These are phyloP conservation scores for Adansonia madagascariensis DNA, from an alignment of 441 rosid genomes.

Conservation along the genomic window DNA sequence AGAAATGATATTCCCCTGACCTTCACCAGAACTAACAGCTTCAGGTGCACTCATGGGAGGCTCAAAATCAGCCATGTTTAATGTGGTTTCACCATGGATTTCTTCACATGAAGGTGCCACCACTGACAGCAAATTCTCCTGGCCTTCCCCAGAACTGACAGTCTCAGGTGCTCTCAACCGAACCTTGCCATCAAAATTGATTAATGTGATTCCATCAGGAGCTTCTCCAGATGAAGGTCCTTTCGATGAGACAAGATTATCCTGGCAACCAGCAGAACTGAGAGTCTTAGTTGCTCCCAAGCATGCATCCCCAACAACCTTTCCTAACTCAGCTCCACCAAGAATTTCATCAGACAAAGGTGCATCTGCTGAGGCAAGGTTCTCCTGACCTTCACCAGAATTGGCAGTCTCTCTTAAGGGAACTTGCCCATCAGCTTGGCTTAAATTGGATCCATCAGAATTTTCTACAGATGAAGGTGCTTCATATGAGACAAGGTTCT, in stretches of 20 bases:
- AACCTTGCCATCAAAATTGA: constrained; percentile 5
- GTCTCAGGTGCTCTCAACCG: constrained; percentile 20
- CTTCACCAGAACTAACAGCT: constrained; percentile 23
- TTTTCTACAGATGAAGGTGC: background rate
- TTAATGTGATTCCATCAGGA: constrained; percentile 21
- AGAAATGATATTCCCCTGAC: constrained; percentile 28
- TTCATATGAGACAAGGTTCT: background rate
- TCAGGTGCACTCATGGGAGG: background rate
- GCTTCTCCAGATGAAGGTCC: constrained; percentile 19
- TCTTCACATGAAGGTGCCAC: constrained; percentile 30
- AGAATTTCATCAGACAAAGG: constrained; percentile 21
- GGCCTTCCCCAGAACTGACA: constrained; percentile 25
- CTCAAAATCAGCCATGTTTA: constrained; percentile 24
- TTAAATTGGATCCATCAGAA: background rate
- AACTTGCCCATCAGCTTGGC: background rate
- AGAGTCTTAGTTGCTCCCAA: constrained; percentile 3
- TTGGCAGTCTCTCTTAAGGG: background rate
- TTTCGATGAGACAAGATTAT: background rate
- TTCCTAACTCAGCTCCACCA: constrained; percentile 2
- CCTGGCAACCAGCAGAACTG: constrained; percentile 18
- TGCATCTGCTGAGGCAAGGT: background rate
- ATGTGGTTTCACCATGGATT: constrained; percentile 26
- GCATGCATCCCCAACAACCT: constrained; percentile 15
- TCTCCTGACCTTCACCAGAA: constrained; percentile 18
- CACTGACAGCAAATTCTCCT: constrained; percentile 27